Evolutionary conservation across 2,329 filamentous ascomycete genomes (phyloP).

Genomic region (Thermothelomyces thermophilus): DNA sequence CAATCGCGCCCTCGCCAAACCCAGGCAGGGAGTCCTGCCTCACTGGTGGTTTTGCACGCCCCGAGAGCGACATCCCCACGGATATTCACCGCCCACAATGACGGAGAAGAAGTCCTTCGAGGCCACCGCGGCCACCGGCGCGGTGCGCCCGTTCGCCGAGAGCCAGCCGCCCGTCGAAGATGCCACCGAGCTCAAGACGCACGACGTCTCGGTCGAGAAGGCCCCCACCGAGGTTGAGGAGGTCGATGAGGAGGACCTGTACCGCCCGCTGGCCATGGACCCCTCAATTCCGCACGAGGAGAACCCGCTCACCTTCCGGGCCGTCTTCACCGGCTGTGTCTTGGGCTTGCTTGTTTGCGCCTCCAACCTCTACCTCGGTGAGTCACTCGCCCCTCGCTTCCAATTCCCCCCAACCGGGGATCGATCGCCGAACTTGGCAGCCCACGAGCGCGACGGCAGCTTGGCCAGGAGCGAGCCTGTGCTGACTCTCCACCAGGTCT

Average conservation of each 20-base stretch:
- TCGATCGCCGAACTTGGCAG: too few species aligned
- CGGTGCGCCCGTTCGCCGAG: slow-evolving; percentile 24
- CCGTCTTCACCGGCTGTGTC: slow-evolving; percentile 44
- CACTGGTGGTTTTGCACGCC: background rate
- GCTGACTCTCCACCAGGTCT: slow-evolving; percentile 30
- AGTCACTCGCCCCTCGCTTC: slow-evolving; percentile 32
- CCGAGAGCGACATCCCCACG: background rate
- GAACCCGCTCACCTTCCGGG: slow-evolving; percentile 45
- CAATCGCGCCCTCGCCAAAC: background rate
- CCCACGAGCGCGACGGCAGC: too few species aligned
- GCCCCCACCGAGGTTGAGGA: slow-evolving; percentile 23
- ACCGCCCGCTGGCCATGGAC: slow-evolving; percentile 35
- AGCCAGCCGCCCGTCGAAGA: slow-evolving; percentile 22
- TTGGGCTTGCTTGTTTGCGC: slow-evolving; percentile 51
- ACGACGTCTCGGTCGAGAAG: slow-evolving; percentile 27
- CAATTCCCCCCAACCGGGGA: too few species aligned
- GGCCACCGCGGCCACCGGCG: slow-evolving; percentile 13
- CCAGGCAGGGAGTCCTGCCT: slow-evolving; percentile 1
- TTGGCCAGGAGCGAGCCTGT: background rate
- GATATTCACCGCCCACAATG: slow-evolving; percentile 12
- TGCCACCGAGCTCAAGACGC: slow-evolving; percentile 18
- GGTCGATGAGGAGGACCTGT: slow-evolving; percentile 34
- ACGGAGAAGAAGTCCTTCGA: slow-evolving; percentile 19
- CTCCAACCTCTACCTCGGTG: slow-evolving; percentile 52
- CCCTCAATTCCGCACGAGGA: slow-evolving; percentile 28